Evolutionary conservation across 78 protist species (phyloP), one percentile per base, ranked within the genome.

Genomic region (Speleostelium caveatum): DNA sequence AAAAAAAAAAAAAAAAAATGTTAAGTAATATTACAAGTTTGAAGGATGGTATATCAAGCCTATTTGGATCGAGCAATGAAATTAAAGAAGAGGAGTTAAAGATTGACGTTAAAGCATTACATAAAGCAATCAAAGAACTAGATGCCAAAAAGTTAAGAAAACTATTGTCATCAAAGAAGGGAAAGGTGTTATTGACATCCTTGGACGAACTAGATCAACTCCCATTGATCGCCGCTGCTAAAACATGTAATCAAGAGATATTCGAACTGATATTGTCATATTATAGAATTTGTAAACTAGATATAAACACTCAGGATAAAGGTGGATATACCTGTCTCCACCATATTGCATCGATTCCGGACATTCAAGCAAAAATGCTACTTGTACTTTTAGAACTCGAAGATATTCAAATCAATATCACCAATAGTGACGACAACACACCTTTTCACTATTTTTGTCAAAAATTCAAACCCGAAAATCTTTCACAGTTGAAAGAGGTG

Each of bases 361-460:
- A 83, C 45, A n/a, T 83, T 24, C 73, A 83, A 2, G 28, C 55
- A 5, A 61, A 61, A 38, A 38, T 83, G 61, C 33, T 83, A 22
- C 8, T 58, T 32, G 56, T 83, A 17, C 28, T 83, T 17, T 33
- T 83, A 22, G 77, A 67, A 8, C 26, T 30, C 16, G 73, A 42
- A 21, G 96, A 90, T n/a, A 49, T 93, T 35, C 85, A 93, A 14
- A 87, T 93, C 59, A 87, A 75, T 61, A 73, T 75, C 10, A 86
- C 61, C 72, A 93, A 93, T 28, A 39, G 66, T 30, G 96, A 93
- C 75, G 30, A 45, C 65, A 93, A 93, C 32, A 77, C 92, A 56
- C 93, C 94, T 24, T 85, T 93, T 60, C 96, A 93, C 87, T 93
- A 93, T 45, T 93, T 93, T n/a, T 93, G 96, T 56, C 94, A 75